A percentile compares a stretch with the other conserved stretches of the same genome.
Evolutionary conservation across 805 yeast species (phyloP).

Genomic region (Wickerhamiella cacticola): DNA sequence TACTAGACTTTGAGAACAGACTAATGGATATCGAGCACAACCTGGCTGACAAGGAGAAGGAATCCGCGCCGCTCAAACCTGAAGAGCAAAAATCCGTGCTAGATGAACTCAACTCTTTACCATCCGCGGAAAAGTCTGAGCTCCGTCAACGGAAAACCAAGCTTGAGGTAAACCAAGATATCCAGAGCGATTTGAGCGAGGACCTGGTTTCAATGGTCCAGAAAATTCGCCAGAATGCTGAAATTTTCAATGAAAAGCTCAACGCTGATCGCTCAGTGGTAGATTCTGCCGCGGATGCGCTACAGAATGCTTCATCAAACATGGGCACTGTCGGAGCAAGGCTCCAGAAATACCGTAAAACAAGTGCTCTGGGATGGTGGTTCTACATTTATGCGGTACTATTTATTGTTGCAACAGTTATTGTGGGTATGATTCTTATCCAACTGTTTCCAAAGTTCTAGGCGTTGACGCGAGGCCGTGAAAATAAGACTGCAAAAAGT

Average conservation of each 20-base stretch:
- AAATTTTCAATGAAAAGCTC: constrained; percentile 33
- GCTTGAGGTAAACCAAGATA: constrained; percentile 23
- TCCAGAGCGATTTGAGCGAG: constrained; percentile 38
- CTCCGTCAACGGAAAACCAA: constrained; percentile 16
- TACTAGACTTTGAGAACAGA: constrained; percentile 10
- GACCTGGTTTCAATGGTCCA: constrained; percentile 41
- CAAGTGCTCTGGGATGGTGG: constrained; percentile 32
- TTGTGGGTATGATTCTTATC: constrained; percentile 29
- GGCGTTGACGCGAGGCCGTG: no score
- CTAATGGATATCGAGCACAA: constrained; percentile 10
- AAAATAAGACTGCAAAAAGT: no score
- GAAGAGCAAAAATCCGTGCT: constrained; percentile 1
- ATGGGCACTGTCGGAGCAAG: constrained; percentile 30
- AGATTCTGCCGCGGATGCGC: constrained; percentile 27
- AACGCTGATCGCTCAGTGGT: constrained; percentile 29
- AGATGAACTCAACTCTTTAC: constrained; percentile 12
- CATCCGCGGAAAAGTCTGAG: neutral
- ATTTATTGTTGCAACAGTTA: constrained; percentile 27
- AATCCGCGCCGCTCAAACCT: neutral
- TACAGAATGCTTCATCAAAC: constrained; percentile 27
- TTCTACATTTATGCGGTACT: constrained; percentile 30
- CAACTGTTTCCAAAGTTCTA: constrained; percentile 32
- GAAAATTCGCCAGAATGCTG: constrained; percentile 38
- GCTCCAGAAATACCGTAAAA: constrained; percentile 27
- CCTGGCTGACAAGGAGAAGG: neutral